These are phyloP conservation scores for Hypsizygus marmoreus DNA, from an alignment of 768 basidiomycete genomes.

Conservation along the genomic window DNA sequence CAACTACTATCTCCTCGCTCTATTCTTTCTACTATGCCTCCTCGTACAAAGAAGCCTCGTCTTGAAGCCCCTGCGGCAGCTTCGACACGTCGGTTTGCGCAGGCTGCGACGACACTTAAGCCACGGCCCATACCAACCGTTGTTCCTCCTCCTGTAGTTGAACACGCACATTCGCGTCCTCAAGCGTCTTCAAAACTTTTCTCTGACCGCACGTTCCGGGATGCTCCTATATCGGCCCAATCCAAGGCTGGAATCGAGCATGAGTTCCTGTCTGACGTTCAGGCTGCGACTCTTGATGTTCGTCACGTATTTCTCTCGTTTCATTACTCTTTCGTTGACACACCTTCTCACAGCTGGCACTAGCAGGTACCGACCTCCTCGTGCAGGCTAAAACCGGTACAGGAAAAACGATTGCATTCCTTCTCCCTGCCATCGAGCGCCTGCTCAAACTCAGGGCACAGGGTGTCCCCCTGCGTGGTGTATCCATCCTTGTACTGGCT, in stretches of 20 bases:
- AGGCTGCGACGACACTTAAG: no score
- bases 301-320: background rate
- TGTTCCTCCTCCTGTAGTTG: no score
- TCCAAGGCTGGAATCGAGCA: conserved; percentile 45
- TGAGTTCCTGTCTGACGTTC: conserved; percentile 51
- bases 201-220: conserved; percentile 29
- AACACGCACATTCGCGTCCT: no score
- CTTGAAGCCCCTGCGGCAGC: no score
- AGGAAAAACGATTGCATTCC: conserved; percentile 55
- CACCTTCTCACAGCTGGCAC: conserved; percentile 30
- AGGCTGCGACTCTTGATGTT: conserved; percentile 49
- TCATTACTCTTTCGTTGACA: background rate
- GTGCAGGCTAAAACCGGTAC: conserved; percentile 64
- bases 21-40: no score
- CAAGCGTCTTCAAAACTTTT: conserved; percentile 24
- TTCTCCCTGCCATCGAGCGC: conserved; percentile 73
- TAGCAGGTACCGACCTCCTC: conserved; percentile 46
- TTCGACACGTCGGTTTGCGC: no score
- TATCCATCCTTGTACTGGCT: conserved; percentile 67
- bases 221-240: conserved; percentile 38
- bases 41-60: no score
- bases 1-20: no score
- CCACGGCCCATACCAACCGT: no score
- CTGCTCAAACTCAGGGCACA: conserved; percentile 48
- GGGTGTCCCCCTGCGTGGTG: conserved; percentile 20